Base-by-base conservation (phyloP, 2,329 filamentous ascomycete genomes). In the Colletotrichum noveboracense region DNA sequence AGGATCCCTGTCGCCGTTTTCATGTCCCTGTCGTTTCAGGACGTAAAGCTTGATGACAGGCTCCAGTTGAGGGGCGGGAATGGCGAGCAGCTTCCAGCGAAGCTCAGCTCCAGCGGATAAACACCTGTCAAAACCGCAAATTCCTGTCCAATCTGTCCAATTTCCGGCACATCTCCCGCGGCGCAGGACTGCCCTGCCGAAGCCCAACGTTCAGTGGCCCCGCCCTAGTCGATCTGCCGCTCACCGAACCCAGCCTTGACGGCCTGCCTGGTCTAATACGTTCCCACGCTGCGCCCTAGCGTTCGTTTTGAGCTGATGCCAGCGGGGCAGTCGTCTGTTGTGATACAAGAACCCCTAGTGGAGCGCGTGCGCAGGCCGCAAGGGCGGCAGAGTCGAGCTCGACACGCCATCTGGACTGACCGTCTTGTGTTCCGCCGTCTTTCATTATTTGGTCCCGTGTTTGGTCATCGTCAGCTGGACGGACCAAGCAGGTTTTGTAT, bases 11-110 rank as follows among this genome's bases (percentile, higher is more conserved):
- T 69, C 56, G 64, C 43, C 34, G 36, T 68, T 9, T 32, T 48
- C 56, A 65, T 32, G 73, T 58, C 73, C 73, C 73, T 69, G 64
- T 73, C 34, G 73, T 75, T 75, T 75, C 73, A 75, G 73, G 73
- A 65, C 18, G 56, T 61, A 68, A 75, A 75, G 73, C 64, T 73
- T 75, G 70, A 66, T 58, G 70, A 73, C 73, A 73, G 64, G 73
- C 73, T 65, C 62, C 56, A 34, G 38, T 43, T 24, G 58, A 64
- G 26, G 56, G 32, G 70, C 64, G 26, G 69, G 30, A 28, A 36
- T 48, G 55, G 70, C 69, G 14, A 48, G 26, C 43, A 64, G 26
- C 32, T 56, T 52, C 38, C 30, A 32, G 18, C 58, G 28, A 64
- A 32, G 62, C 26, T 56, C 43, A 64, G 32, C 28, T 48, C 56